Evolutionary conservation across 129 eudicot genomes (phyloP).

Genomic region (Pulicaria dysenterica): DNA sequence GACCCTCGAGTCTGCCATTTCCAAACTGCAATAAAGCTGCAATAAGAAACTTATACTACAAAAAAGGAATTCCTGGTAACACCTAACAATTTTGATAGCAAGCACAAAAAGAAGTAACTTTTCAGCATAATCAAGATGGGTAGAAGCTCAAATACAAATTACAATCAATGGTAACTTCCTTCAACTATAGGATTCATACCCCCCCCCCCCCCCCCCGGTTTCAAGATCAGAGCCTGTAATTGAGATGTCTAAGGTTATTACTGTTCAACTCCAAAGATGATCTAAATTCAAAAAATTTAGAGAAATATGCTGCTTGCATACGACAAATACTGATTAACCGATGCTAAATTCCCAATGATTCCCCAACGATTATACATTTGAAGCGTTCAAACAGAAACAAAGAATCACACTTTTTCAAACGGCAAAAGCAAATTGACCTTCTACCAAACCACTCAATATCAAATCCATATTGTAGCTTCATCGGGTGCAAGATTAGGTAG

Average conservation of each 20-base stretch:
- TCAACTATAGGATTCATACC: neutral
- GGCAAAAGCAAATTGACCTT: conserved; percentile 5
- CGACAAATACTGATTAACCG: conserved; percentile 3
- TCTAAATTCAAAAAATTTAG: neutral
- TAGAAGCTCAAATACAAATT: too few relatives aligned
- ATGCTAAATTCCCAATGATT: conserved; percentile 13
- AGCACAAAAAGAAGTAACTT: neutral
- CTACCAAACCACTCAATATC: neutral
- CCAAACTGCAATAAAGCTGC: conserved; percentile 24
- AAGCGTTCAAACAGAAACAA: neutral
- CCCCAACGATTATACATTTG: conserved; percentile 12
- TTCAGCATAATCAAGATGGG: too few relatives aligned
- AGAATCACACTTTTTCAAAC: neutral
- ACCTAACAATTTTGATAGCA: neutral
- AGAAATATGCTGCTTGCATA: neutral
- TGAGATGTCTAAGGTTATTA: neutral
- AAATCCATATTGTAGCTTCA: conserved; percentile 19
- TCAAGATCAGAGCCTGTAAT: neutral
- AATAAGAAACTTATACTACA: conserved; percentile 18
- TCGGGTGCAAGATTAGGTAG: conserved; percentile 11
- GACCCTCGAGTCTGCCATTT: conserved; percentile 77
- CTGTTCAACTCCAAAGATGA: conserved; percentile 1
- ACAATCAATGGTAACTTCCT: conserved; percentile 5
- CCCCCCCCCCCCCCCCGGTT: neutral
- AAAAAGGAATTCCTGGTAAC: neutral